Base-by-base conservation (phyloP, 2,329 filamentous ascomycete genomes). In the Lachnellula arida region DNA sequence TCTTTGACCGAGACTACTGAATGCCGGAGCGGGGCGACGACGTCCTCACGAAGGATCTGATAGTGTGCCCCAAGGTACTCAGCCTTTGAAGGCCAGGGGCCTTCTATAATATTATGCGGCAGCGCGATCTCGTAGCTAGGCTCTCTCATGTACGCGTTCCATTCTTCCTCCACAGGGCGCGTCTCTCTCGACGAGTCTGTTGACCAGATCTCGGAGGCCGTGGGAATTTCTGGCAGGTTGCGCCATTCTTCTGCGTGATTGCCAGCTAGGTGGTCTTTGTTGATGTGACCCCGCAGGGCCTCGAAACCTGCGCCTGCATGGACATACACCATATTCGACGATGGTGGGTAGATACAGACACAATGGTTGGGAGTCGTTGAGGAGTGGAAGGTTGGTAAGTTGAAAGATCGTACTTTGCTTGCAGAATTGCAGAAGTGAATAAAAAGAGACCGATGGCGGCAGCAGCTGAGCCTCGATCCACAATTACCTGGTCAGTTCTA, bases 51-150 rank as follows among this genome's bases (percentile, higher is more conserved):
- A 7, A 91, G 76, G 1, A 96, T 79, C 3, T 83, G 76, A 67
- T 94, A 96, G 49, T 95, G 89, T 0, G 83, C 80, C 34, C 82
- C 75, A 0, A 96, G 75, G 56, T 96, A 96, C 0, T 78, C 75
- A 1, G 83, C 77, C 46, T 81, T 86, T 4, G 76, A 82, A 0
- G 71, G 60, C 76, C 86, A 93, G 0, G 84, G 74, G 0, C 76
- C 75, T 0, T 79, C 60, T 19, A 85, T 74, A 6, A 74, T 74
- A 63, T 90, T 90, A 0, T 73, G 64, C 0, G 75, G 71, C 0
- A 85, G 67, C 4, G 55, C 46, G 2, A 51, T 28, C 22, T 61
- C 22, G 37, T 65, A 63, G 0, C 56, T n/a, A 4, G 57, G 52
- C 0, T 63, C 57, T n/a, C 50, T 42, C 23, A 65, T 60, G 49